Base-by-base conservation (phyloP, 371 early-diverging fungal genomes). In the Massospora cicadina region DNA sequence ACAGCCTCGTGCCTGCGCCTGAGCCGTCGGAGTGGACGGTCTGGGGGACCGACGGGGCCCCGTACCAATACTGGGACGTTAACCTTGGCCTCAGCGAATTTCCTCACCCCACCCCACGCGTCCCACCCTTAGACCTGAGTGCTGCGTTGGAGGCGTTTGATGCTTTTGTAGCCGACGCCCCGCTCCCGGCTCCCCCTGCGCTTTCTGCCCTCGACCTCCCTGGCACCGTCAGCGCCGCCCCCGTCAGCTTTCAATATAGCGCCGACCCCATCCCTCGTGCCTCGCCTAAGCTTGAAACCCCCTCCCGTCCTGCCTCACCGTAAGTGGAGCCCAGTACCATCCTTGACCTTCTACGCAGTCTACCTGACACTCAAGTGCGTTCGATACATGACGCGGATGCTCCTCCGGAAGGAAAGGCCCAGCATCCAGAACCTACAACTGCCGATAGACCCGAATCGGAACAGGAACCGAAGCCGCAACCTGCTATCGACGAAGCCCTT, bases 1-100 rank as follows among this genome's bases (percentile, higher is more conserved):
- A 60, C 58, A 28, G 65, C 53, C 60, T 65, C 43, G 53, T 61
- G 28, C 65, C 65, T 25, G 65, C 53, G 27, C 60, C 58, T 33
- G 61, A 58, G 13, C 58, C 65, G 12, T 59, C 65, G 13, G 65
- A 65, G 33, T 65, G 65, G 65, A 56, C 61, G 25, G 28, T 65
- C 27, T 65, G 65, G 65, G 65, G 65, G 12, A 60, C 58, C 43
- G 65, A 65, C 31, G 65, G 65, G 10, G 62, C 60, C 7, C 60
- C 65, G n/a, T 31, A 59, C 27, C 60, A 58, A 31, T 65, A 65
- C 43, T 65, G 65, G 65, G 65, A 65, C 60, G 30, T 59, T n/a
- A 65, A 65, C 43, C 43, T 43, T 43, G 5, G 43, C 10, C 43
- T 43, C 43, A 43, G 43, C 17, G 43, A 43, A 17, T 43, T 43